phyloP scores from a whole-genome alignment of 345 rosid genomes.

The Brassica carinata region DNA sequence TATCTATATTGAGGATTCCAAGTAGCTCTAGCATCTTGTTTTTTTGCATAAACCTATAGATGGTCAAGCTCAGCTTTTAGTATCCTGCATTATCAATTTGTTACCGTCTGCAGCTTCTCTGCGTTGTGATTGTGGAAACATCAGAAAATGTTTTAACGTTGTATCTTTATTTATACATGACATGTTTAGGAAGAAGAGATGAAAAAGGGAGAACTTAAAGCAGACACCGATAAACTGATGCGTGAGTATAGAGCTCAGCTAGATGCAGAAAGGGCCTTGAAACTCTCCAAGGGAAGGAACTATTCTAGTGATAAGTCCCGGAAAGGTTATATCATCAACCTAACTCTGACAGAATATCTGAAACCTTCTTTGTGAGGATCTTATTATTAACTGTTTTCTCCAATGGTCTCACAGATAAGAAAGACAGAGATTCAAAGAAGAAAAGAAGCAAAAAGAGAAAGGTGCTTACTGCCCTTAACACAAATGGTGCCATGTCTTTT shows the following conservation, averaged over 20 bases:
- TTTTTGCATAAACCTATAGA: neutral
- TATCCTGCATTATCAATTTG: neutral
- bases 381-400: neutral
- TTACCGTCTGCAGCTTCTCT: constrained; percentile 4
- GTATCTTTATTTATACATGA: constrained; percentile 7
- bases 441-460: constrained; percentile 83
- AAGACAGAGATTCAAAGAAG: constrained; percentile 68
- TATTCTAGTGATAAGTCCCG: constrained; percentile 64
- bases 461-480: constrained; percentile 45
- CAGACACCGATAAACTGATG: constrained; percentile 95
- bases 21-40: neutral
- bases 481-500: constrained; percentile 1
- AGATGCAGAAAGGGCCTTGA: constrained; percentile 93
- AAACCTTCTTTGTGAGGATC: neutral
- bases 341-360: neutral
- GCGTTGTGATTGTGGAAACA: constrained; percentile 7
- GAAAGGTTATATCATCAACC: constrained; percentile 51
- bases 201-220: constrained; percentile 84
- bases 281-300: constrained; percentile 95
- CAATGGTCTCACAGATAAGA: neutral
- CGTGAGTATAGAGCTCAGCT: constrained; percentile 95
- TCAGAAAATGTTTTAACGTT: neutral
- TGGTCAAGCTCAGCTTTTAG: neutral
- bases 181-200: constrained; percentile 76
- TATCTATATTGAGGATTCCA: neutral